Percentiles rank a stretch among this genome's conserved stretches.
phyloP scores from a whole-genome alignment of 2,329 filamentous ascomycete species.

The Colletotrichum higginsianum region DNA sequence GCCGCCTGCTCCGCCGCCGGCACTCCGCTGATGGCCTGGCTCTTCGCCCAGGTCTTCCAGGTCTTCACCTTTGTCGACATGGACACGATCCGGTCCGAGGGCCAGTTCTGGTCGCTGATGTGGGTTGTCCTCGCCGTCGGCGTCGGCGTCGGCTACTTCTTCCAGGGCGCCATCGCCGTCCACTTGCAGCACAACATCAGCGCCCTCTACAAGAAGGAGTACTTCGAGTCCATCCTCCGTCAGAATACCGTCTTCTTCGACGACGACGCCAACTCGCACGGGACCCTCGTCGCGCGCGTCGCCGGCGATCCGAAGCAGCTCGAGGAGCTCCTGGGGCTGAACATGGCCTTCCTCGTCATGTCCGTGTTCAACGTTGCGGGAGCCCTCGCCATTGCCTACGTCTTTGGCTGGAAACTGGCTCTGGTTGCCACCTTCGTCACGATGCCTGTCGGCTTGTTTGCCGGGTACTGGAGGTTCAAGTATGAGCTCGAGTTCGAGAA shows the following conservation, averaged over 20 bases:
- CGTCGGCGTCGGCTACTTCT: constrained; percentile 68
- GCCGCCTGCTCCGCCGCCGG: constrained; percentile 60
- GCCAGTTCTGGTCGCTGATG: constrained; percentile 77
- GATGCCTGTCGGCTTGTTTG: constrained; percentile 63
- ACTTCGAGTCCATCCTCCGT: constrained; percentile 73
- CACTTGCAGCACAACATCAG: constrained; percentile 64
- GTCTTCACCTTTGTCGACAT: constrained; percentile 58
- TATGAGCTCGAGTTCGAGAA: constrained; percentile 77
- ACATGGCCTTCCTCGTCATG: constrained; percentile 74
- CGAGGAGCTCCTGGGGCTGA: constrained; percentile 74
- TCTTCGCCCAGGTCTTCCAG: constrained; percentile 68
- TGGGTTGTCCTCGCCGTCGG: constrained; percentile 72
- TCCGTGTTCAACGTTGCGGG: constrained; percentile 77
- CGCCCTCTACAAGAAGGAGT: constrained; percentile 70
- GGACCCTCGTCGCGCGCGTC: constrained; percentile 71
- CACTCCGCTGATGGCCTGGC: constrained; percentile 66
- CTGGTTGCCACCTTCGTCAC: constrained; percentile 76
- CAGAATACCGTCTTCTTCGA: constrained; percentile 75
- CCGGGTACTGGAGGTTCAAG: constrained; percentile 66
- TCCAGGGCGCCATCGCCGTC: constrained; percentile 61
- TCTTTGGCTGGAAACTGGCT: constrained; percentile 83
- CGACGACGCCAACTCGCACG: constrained; percentile 70
- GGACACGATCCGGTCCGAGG: constrained; percentile 55
- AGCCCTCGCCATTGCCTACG: constrained; percentile 76
- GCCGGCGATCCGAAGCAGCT: constrained; percentile 72